Conservation (phyloP, 805 yeast species). For the Wickerhamiella australiensis region DNA sequence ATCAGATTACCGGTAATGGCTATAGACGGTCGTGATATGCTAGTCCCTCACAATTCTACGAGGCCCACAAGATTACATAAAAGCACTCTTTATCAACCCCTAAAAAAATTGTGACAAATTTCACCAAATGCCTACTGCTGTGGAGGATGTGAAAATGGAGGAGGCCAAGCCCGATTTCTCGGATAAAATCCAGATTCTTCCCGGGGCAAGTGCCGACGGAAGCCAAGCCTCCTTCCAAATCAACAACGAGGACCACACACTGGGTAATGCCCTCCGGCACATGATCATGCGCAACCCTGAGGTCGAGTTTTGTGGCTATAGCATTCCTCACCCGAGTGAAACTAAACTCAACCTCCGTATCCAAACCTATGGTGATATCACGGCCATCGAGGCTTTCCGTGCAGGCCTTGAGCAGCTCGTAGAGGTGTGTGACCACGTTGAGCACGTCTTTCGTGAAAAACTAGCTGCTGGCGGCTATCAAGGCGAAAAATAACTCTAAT, state of each 20-base stretch:
- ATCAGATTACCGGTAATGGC: no score
- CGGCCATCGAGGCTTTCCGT: constrained; percentile 87
- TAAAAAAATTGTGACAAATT: background rate
- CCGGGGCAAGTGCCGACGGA: constrained; percentile 83
- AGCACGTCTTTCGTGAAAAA: constrained; percentile 59
- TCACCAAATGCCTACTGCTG: constrained; percentile 11
- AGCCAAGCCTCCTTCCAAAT: constrained; percentile 91
- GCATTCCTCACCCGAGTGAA: constrained; percentile 97
- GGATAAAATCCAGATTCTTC: constrained; percentile 22
- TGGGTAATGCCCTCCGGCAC: constrained; percentile 88
- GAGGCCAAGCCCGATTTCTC: constrained; percentile 1
- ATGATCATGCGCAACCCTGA: constrained; percentile 95
- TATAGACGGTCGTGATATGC: background rate
- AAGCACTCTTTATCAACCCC: background rate
- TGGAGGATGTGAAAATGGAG: constrained; percentile 7
- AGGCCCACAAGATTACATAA: background rate
- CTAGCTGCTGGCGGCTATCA: constrained; percentile 38
- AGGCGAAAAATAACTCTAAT: background rate
- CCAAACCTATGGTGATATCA: constrained; percentile 74
- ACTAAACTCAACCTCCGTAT: constrained; percentile 77
- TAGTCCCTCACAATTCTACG: background rate
- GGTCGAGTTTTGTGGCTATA: constrained; percentile 96
- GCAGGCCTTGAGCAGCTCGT: constrained; percentile 80
- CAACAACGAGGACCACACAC: constrained; percentile 86
- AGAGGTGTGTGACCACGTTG: constrained; percentile 73